Percentiles rank a stretch among this genome's conserved stretches.
These are phyloP conservation scores for Trichosporon inkin DNA, from an alignment of 1,284 basidiomycete species.

Conservation along the genomic window DNA sequence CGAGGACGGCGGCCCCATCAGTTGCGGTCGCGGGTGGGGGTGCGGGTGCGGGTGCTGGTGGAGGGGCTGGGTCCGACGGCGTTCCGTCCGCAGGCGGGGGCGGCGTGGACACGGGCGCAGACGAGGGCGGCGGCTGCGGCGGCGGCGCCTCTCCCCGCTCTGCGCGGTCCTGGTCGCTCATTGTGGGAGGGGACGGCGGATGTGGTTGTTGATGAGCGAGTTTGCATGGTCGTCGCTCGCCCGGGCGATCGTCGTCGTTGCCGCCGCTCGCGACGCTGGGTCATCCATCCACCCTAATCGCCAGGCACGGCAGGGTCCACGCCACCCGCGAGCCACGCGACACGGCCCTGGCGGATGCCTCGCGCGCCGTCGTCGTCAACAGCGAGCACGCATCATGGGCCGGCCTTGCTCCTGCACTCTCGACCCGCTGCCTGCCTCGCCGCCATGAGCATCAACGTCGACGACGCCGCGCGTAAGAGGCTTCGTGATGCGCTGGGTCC, in stretches of 20 bases:
- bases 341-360: neutral
- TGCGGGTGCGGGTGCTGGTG: neutral
- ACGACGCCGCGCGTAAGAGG: slow-evolving; percentile 15
- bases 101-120: neutral
- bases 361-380: slow-evolving; percentile 1
- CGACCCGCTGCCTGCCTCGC: neutral
- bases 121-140: neutral
- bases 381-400: neutral
- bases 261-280: neutral
- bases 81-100: slow-evolving; percentile 7
- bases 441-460: slow-evolving; percentile 12
- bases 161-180: slow-evolving; percentile 9
- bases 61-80: neutral
- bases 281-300: slow-evolving; percentile 4
- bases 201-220: neutral
- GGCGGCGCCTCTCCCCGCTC: slow-evolving; percentile 3
- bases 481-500: neutral
- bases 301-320: neutral
- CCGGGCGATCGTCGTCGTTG: neutral
- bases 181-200: neutral
- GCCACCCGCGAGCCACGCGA: slow-evolving; percentile 7
- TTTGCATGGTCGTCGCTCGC: neutral
- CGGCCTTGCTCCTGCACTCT: neutral
- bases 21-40: neutral
- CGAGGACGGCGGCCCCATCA: neutral